phyloP scores from a whole-genome alignment of 2,329 filamentous ascomycete genomes.

The Pestalotiopsis sp. region DNA sequence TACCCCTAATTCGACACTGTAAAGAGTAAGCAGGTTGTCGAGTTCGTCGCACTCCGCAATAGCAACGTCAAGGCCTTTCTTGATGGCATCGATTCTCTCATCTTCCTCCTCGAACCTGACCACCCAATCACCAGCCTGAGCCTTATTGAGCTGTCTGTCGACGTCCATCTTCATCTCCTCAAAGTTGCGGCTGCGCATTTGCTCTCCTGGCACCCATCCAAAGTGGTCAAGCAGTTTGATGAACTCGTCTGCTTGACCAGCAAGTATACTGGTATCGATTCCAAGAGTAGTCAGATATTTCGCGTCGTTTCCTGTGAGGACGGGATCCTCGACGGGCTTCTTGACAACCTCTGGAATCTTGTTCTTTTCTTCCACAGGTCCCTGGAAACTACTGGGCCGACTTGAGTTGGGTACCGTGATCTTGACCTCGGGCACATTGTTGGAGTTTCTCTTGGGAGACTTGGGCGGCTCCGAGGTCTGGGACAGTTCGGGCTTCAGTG shows the following conservation, averaged over 20 bases:
- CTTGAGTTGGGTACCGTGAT: conserved; percentile 52
- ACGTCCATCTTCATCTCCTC: conserved; percentile 83
- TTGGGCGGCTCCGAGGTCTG: conserved; percentile 36
- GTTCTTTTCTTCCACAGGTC: conserved; percentile 33
- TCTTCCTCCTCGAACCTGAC: conserved; percentile 84
- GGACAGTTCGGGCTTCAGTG: conserved; percentile 38
- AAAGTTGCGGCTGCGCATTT: conserved; percentile 74
- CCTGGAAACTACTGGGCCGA: conserved; percentile 43
- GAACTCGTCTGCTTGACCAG: conserved; percentile 78
- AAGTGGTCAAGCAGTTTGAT: conserved; percentile 83
- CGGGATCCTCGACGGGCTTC: conserved; percentile 58
- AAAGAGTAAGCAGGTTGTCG: conserved; percentile 90
- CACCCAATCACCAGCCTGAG: conserved; percentile 92
- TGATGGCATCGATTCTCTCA: conserved; percentile 84
- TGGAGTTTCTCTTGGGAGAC: conserved; percentile 36
- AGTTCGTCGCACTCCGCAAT: conserved; percentile 95
- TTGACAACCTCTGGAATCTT: conserved; percentile 34
- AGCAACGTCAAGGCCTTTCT: conserved; percentile 83
- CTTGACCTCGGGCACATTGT: conserved; percentile 59
- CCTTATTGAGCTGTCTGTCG: conserved; percentile 84
- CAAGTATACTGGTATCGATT: conserved; percentile 76
- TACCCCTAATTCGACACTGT: conserved; percentile 91
- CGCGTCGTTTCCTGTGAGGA: conserved; percentile 72
- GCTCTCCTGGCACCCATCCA: conserved; percentile 79
- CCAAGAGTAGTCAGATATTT: conserved; percentile 80